phyloP scores from a whole-genome alignment of 2,329 filamentous ascomycete genomes.

The Epichloe gansuensis region DNA sequence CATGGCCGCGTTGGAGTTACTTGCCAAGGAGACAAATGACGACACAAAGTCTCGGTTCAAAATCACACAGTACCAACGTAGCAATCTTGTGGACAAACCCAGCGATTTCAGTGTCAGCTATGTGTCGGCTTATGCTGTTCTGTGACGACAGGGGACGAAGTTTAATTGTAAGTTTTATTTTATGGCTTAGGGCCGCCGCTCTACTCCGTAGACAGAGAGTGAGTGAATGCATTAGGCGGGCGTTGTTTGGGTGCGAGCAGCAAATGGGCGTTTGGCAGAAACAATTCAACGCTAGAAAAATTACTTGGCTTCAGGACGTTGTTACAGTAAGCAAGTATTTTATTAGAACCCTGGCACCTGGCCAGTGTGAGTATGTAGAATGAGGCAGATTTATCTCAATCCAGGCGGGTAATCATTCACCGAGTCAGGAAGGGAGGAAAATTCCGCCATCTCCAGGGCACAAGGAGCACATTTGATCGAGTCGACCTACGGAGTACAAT shows the following conservation, averaged over 20 bases:
- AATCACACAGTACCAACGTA: slow-evolving; percentile 80
- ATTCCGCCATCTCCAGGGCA: not conserved
- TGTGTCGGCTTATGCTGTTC: slow-evolving; percentile 75
- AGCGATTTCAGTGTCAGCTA: slow-evolving; percentile 87
- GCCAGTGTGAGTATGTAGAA: no score
- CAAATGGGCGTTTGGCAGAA: no score
- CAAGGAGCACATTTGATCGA: not conserved
- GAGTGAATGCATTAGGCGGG: no score
- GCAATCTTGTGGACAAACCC: slow-evolving; percentile 54
- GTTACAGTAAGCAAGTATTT: no score
- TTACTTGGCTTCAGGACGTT: no score
- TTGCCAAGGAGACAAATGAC: slow-evolving; percentile 30
- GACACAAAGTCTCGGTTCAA: slow-evolving; percentile 47
- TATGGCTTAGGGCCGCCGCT: no score
- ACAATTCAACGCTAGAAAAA: no score
- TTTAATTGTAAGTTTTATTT: not conserved
- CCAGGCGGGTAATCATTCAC: not conserved
- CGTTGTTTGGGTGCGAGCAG: no score
- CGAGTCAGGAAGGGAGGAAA: not conserved
- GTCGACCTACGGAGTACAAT: not conserved
- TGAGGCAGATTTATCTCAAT: no score
- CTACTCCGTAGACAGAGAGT: no score
- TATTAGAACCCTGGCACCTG: no score
- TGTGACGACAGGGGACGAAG: slow-evolving; percentile 27
- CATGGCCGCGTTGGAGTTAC: slow-evolving; percentile 72